These are phyloP conservation scores for Lepidium aucheri DNA, from an alignment of 345 rosid genomes.

Conservation along the genomic window DNA sequence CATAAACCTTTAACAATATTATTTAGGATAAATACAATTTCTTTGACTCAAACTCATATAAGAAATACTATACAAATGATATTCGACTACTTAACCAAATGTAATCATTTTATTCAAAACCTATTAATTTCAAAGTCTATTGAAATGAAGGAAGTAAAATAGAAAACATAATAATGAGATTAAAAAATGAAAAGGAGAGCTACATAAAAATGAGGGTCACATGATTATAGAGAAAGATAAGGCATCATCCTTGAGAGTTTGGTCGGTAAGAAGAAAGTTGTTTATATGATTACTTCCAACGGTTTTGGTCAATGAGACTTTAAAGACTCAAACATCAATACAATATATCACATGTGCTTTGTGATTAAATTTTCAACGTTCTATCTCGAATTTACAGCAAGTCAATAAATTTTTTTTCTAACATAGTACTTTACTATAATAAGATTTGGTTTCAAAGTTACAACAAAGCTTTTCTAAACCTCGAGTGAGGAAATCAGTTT, in stretches of 20 bases:
- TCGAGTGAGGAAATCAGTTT: too few species aligned
- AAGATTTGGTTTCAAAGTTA: too few species aligned
- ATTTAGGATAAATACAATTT: too few species aligned
- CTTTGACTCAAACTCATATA: too few species aligned
- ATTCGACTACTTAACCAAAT: too few species aligned
- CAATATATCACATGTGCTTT: slow-evolving; percentile 16
- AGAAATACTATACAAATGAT: too few species aligned
- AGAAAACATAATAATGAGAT: background rate
- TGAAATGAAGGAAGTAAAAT: background rate
- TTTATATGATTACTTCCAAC: slow-evolving; percentile 25
- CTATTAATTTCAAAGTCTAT: too few species aligned
- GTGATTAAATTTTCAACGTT: background rate
- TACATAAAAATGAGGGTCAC: slow-evolving; percentile 22
- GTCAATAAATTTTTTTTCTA: background rate
- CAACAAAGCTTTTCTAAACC: too few species aligned
- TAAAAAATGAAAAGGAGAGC: background rate
- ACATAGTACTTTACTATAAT: too few species aligned
- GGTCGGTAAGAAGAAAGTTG: slow-evolving; percentile 25
- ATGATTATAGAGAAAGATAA: slow-evolving; percentile 24
- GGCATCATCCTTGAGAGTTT: slow-evolving; percentile 12
- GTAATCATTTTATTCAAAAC: too few species aligned
- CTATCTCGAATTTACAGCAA: background rate
- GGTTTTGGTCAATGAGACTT: slow-evolving; percentile 24
- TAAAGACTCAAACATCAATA: background rate
- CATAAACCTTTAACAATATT: too few species aligned